These are phyloP conservation scores for Alnus rubra DNA, from an alignment of 306 rosid species.

Conservation along the genomic window DNA sequence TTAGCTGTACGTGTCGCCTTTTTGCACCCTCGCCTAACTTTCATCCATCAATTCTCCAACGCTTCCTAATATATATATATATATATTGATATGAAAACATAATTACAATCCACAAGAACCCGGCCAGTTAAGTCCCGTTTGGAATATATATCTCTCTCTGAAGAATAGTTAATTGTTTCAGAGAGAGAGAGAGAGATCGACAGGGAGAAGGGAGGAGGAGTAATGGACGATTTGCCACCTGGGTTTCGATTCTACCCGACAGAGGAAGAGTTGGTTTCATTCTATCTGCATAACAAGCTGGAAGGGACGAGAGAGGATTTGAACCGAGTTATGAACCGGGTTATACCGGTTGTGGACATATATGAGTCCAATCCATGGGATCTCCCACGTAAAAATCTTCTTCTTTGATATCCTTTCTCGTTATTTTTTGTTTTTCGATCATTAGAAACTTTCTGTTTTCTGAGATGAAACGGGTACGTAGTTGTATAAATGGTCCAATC, in stretches of 20 bases:
- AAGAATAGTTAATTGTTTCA: background rate
- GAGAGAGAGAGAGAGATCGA: background rate
- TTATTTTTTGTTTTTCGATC: background rate
- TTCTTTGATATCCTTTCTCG: background rate
- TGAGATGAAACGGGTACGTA: background rate
- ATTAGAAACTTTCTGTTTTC: background rate
- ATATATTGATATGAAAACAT: background rate
- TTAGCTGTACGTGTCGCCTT: background rate
- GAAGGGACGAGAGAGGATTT: constrained; percentile 48
- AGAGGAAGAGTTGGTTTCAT: constrained; percentile 72
- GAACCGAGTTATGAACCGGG: constrained; percentile 37
- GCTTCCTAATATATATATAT: background rate
- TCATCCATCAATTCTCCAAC: background rate
- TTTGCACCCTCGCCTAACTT: constrained; percentile 24
- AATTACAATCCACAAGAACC: too few relatives aligned
- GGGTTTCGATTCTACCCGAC: constrained; percentile 91
- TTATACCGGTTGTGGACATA: constrained; percentile 65
- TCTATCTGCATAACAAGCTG: constrained; percentile 65
- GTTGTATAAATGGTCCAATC: background rate
- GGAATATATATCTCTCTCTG: background rate
- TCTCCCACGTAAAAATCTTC: constrained; percentile 66
- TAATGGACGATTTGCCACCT: constrained; percentile 59
- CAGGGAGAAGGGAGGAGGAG: background rate
- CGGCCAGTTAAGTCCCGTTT: background rate
- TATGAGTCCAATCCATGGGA: constrained; percentile 66